Base-by-base conservation (phyloP, 768 basidiomycete genomes). In the Clitopilus hobsonii region DNA sequence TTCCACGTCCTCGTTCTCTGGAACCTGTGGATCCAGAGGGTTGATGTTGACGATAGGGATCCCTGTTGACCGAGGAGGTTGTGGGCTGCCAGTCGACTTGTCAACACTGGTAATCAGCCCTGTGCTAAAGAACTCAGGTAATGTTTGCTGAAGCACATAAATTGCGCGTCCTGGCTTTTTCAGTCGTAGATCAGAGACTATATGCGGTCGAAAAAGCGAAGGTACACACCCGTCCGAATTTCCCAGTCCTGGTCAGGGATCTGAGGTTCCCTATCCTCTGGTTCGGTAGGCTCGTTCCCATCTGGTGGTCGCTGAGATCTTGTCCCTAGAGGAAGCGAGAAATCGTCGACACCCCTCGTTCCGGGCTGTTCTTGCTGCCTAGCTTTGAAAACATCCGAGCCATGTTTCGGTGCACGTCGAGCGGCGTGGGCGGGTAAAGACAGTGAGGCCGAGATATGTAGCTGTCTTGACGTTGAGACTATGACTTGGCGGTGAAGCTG, bases 191-290 rank as follows among this genome's bases (percentile, higher is more conserved):
- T 62, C 41, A 53, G 41, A 45, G 18, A 45, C 22, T 51, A 50
- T 57, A 47, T 51, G 45, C 16, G 14, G 47, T 56, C 7, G 25
- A 10, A 27, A 20, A 51, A 6, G 5, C 29, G 14, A 29, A 27
- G 26, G n/a, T 16, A 53, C 65, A 61, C 67, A 86, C 89, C 88
- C 61, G 87, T 88, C 23, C 87, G 83, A 50, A 90, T 76, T 63
- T 89, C 82, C 89, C 89, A 91, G 61, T 91, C 89, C 6, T 76
- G 73, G 65, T 91, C 89, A 0, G 86, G 80, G 6, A 90, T 62
- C 57, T 74, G 64, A 4, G 60, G 65, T 11, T 45, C 41, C 8
- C 22, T 20, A 16, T 45, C 41, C 22, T 45, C 18, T 18, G 5
- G 41, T 16, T 45, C 22, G n/a, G n/a, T 20, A 5, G 41, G 41